These are phyloP conservation scores for Mycena galopus DNA, from an alignment of 768 basidiomycete genomes.

Conservation along the genomic window DNA sequence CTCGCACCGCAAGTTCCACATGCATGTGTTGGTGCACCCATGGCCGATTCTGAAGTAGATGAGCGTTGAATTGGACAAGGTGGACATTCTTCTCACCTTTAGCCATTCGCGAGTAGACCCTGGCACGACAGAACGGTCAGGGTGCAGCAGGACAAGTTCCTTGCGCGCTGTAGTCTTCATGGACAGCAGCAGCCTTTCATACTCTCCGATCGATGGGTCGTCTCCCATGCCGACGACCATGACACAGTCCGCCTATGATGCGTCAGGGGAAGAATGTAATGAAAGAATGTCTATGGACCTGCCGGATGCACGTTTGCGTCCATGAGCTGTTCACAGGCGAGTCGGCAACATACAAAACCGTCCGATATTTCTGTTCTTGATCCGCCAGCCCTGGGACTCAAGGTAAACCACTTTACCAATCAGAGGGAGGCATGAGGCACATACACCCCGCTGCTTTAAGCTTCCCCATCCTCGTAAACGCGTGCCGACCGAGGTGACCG, in stretches of 20 bases:
- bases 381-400: slow-evolving; percentile 80
- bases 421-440: neutral
- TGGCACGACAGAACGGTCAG: slow-evolving; percentile 88
- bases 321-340: slow-evolving; percentile 95
- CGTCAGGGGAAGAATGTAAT: slow-evolving; percentile 9
- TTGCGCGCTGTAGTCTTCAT: slow-evolving; percentile 99
- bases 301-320: slow-evolving; percentile 98
- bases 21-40: slow-evolving; percentile 98
- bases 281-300: slow-evolving; percentile 60
- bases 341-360: slow-evolving; percentile 96
- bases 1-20: slow-evolving; percentile 84
- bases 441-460: slow-evolving; percentile 79
- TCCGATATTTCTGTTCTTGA: slow-evolving; percentile 93
- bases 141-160: slow-evolving; percentile 93
- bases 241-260: slow-evolving; percentile 85
- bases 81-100: slow-evolving; percentile 66
- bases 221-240: slow-evolving; percentile 96
- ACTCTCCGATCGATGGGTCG: slow-evolving; percentile 92
- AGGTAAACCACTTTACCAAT: neutral
- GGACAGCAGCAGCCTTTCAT: slow-evolving; percentile 91
- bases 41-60: slow-evolving; percentile 77
- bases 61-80: slow-evolving; percentile 2
- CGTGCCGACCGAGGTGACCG: slow-evolving; percentile 91
- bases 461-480: slow-evolving; percentile 97
- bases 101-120: slow-evolving; percentile 98